These are phyloP conservation scores for Alternaria burnsii DNA, from an alignment of 2,329 filamentous ascomycete species.

Conservation along the genomic window DNA sequence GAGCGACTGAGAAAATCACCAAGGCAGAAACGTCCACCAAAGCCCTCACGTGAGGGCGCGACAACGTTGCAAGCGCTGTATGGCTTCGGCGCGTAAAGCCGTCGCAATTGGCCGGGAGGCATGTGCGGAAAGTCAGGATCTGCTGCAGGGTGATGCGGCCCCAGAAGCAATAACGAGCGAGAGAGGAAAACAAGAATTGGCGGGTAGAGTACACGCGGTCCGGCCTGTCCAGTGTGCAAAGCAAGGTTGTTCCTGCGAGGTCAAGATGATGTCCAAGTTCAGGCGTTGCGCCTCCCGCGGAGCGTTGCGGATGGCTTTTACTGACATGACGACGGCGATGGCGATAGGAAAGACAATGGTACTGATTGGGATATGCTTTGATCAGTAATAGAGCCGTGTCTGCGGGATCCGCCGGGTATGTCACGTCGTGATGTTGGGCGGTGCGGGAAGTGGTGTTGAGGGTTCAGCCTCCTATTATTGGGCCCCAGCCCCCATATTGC, in stretches of 20 bases:
- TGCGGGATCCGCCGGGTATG: not conserved
- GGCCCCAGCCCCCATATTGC: constrained; percentile 37
- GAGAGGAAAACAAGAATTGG: not conserved
- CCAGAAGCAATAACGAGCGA: not conserved
- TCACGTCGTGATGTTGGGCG: not conserved
- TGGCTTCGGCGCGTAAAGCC: constrained; percentile 11
- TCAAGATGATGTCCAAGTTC: constrained; percentile 4
- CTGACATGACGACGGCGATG: not conserved
- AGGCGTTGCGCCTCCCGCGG: constrained; percentile 10
- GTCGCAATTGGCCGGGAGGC: not conserved
- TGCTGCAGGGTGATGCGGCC: not conserved
- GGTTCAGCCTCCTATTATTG: constrained; percentile 37
- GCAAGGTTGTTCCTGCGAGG: constrained; percentile 3
- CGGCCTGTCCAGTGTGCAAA: not conserved
- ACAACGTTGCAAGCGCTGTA: constrained; percentile 4
- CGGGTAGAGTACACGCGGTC: not conserved
- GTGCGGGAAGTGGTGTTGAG: constrained; percentile 19
- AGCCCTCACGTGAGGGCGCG: constrained; percentile 13
- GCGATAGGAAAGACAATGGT: not conserved
- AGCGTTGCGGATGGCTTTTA: constrained; percentile 2
- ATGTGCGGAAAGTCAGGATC: not conserved
- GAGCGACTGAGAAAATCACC: too few species aligned
- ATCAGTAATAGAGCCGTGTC: not conserved
- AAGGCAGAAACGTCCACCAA: too few species aligned
- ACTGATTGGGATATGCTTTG: not conserved